Percentiles rank a stretch among this genome's conserved stretches.
phyloP scores from a whole-genome alignment of 352 stramenopile genomes.

The Globisporangium camurandrum region DNA sequence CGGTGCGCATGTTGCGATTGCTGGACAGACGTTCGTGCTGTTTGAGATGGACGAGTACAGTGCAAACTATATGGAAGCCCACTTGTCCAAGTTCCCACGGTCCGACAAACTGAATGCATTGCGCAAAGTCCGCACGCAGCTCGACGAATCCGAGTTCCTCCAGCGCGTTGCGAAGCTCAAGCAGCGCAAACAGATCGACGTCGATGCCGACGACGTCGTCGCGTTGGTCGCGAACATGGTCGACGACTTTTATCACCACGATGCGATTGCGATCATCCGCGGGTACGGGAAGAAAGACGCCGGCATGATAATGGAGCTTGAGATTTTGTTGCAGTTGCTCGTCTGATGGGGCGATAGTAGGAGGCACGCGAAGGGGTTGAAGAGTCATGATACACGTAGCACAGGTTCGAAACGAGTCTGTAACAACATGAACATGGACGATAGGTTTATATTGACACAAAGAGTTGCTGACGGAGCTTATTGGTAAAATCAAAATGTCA shows the following conservation, averaged over 20 bases:
- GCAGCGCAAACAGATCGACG: conserved; percentile 20
- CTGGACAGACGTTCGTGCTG: conserved; percentile 59
- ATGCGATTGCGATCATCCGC: conserved; percentile 60
- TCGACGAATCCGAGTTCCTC: conserved; percentile 24
- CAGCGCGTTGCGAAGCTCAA: conserved; percentile 21
- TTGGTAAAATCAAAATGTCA: too few relatives aligned
- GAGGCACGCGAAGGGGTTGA: too few relatives aligned
- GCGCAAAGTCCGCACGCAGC: conserved; percentile 40
- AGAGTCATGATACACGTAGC: too few relatives aligned
- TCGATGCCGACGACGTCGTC: conserved; percentile 41
- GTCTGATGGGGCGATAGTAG: conserved; percentile 8
- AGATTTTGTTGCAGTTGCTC: conserved; percentile 41
- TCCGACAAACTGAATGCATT: conserved; percentile 60
- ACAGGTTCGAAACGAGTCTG: too few relatives aligned
- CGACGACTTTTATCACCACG: conserved; percentile 42
- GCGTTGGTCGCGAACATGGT: conserved; percentile 39
- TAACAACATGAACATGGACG: too few relatives aligned
- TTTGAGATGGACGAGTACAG: conserved; percentile 85
- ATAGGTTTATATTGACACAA: too few relatives aligned
- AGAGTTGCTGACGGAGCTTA: too few relatives aligned
- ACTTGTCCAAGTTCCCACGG: conserved; percentile 47
- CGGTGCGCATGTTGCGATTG: conserved; percentile 52
- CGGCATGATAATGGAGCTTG: conserved; percentile 52
- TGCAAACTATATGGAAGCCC: conserved; percentile 73
- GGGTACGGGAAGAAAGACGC: conserved; percentile 53